Percentiles rank a stretch among this genome's conserved stretches.
phyloP scores from a whole-genome alignment of 306 rosid species.

The Senna siamea region DNA sequence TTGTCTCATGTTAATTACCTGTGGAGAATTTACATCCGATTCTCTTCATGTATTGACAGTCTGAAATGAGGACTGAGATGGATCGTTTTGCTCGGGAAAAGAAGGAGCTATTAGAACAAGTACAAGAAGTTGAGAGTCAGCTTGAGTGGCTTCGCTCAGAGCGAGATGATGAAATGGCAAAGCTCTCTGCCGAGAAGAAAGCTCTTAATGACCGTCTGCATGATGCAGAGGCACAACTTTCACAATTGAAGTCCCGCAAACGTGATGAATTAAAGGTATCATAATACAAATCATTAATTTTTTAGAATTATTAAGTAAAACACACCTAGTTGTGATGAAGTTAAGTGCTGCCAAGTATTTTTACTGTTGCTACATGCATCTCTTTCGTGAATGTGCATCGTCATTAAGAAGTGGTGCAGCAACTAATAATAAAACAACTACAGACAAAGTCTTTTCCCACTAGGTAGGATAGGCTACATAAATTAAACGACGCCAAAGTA shows the following conservation, averaged over 20 bases:
- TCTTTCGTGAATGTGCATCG: conserved; percentile 17
- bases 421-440: no score
- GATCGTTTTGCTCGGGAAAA: conserved; percentile 85
- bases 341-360: conserved; percentile 16
- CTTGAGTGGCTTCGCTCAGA: conserved; percentile 98
- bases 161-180: conserved; percentile 82
- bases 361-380: neutral
- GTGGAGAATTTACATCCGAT: conserved; percentile 50
- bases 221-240: conserved; percentile 88
- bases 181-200: conserved; percentile 83
- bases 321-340: conserved; percentile 10
- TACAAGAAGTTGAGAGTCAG: conserved; percentile 90
- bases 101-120: conserved; percentile 81
- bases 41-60: conserved; percentile 67
- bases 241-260: conserved; percentile 89
- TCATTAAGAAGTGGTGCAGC: neutral
- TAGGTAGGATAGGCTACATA: no score
- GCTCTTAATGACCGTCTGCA: conserved; percentile 86
- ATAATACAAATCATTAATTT: neutral
- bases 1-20: conserved; percentile 45
- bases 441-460: no score
- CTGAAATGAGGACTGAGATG: conserved; percentile 84
- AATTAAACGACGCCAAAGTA: no score
- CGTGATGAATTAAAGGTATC: conserved; percentile 96
- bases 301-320: conserved; percentile 12